A percentile compares a stretch with the other conserved stretches of the same genome.
Evolutionary conservation across 805 yeast genomes (phyloP).

Genomic region (Geotrichum ghanense): DNA sequence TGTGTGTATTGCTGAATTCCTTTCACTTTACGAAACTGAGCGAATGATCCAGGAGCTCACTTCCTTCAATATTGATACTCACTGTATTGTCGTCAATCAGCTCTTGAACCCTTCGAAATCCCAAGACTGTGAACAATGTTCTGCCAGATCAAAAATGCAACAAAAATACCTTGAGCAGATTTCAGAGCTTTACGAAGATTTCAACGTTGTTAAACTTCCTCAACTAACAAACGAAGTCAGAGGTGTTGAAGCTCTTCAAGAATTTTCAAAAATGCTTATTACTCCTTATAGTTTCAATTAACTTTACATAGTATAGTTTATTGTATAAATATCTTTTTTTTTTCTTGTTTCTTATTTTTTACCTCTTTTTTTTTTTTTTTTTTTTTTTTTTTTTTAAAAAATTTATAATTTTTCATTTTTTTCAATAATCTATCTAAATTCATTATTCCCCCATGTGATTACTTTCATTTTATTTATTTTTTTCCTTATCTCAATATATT

Average conservation of each 20-base stretch:
- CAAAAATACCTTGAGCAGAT: conserved; percentile 89
- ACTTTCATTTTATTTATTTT: too few relatives aligned
- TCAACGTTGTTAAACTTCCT: conserved; percentile 93
- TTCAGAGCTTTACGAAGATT: conserved; percentile 92
- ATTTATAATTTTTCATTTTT: too few relatives aligned
- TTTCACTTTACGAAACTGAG: conserved; percentile 93
- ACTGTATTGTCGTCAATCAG: conserved; percentile 92
- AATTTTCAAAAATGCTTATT: conserved; percentile 16
- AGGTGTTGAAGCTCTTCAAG: conserved; percentile 75
- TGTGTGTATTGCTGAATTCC: conserved; percentile 94
- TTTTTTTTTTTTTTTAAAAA: too few relatives aligned
- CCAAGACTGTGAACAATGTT: conserved; percentile 76
- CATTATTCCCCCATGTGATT: too few relatives aligned
- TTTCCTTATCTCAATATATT: too few relatives aligned
- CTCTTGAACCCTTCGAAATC: conserved; percentile 68
- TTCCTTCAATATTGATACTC: conserved; percentile 92
- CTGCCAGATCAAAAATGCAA: conserved; percentile 91
- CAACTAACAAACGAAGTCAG: conserved; percentile 90
- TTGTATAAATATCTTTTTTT: too few relatives aligned
- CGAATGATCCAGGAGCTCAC: conserved; percentile 94
- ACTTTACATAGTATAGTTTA: too few relatives aligned
- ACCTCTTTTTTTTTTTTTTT: too few relatives aligned
- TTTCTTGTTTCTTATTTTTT: too few relatives aligned
- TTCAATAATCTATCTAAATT: too few relatives aligned
- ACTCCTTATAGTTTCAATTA: conserved; percentile 8